phyloP scores from a whole-genome alignment of 176 grass and related monocot species.

The Olyra latifolia region DNA sequence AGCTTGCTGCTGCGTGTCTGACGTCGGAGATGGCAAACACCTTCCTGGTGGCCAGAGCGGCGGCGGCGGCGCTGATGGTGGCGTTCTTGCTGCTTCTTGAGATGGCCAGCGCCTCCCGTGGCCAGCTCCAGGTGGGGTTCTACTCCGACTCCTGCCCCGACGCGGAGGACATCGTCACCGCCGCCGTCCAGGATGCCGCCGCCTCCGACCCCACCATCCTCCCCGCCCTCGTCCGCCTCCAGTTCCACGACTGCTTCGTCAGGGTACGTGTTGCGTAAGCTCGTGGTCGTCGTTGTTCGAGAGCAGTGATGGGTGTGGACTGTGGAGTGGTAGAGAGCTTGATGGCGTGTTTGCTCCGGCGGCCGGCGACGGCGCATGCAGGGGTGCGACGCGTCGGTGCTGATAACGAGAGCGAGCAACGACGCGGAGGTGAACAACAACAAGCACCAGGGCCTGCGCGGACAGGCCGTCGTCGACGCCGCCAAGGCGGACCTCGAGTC shows the following conservation, averaged over 20 bases:
- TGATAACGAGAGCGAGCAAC: constrained; percentile 41
- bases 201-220: constrained; percentile 62
- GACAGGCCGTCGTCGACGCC: constrained; percentile 55
- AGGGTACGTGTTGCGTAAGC: constrained; percentile 27
- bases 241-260: constrained; percentile 99
- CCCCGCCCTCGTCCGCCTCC: constrained; percentile 76
- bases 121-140: constrained; percentile 63
- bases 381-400: constrained; percentile 88
- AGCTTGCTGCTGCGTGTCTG: not conserved
- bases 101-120: constrained; percentile 14
- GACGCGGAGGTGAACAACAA: constrained; percentile 56
- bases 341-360: not conserved
- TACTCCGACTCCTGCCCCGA: constrained; percentile 73
- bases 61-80: constrained; percentile 18
- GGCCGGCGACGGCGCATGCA: not conserved
- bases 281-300: no score
- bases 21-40: constrained; percentile 17
- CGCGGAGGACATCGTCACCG: constrained; percentile 62
- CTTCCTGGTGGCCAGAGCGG: not conserved
- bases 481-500: constrained; percentile 69
- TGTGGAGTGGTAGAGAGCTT: no score
- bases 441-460: constrained; percentile 75
- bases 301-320: no score
- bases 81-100: constrained; percentile 28
- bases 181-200: constrained; percentile 54